A percentile compares a stretch with the other conserved stretches of the same genome.
Evolutionary conservation across 495 filamentous ascomycete genomes (phyloP).

Genomic region (Alectoria sarmentosa): DNA sequence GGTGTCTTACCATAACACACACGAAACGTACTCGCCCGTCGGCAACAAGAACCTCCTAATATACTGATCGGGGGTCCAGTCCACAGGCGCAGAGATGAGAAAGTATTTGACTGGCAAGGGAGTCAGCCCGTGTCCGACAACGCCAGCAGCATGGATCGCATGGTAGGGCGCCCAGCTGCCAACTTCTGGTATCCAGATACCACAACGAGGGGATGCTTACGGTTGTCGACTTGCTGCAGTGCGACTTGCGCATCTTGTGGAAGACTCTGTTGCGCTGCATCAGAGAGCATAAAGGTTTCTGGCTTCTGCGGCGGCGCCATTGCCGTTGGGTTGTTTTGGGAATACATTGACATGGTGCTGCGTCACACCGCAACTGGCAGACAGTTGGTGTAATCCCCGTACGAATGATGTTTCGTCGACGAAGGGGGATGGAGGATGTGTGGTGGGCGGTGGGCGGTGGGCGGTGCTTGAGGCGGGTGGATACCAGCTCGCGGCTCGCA

Average conservation of each 20-base stretch:
- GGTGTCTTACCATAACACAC: constrained; percentile 77
- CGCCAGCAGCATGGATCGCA: constrained; percentile 16
- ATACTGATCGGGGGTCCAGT: constrained; percentile 95
- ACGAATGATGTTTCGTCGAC: constrained; percentile 3
- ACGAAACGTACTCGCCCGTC: constrained; percentile 97
- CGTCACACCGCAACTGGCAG: constrained; percentile 6
- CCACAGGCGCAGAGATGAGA: constrained; percentile 95
- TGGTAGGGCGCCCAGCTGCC: constrained; percentile 12
- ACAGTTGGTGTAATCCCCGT: constrained; percentile 4
- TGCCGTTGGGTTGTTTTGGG: constrained; percentile 42
- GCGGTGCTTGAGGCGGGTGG: constrained; percentile 12
- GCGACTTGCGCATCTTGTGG: constrained; percentile 96
- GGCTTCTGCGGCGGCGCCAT: constrained; percentile 80
- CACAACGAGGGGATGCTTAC: constrained; percentile 52
- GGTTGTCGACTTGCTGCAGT: constrained; percentile 94
- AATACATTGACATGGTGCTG: constrained; percentile 38
- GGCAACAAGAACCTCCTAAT: constrained; percentile 92
- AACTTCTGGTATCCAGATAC: not conserved
- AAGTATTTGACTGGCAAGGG: constrained; percentile 86
- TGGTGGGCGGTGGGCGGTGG: constrained; percentile 15
- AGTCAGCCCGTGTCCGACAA: constrained; percentile 21
- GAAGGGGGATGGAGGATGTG: not conserved
- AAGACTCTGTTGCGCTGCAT: constrained; percentile 89
- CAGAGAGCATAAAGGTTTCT: constrained; percentile 96
- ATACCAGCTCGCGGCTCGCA: constrained; percentile 3